These are phyloP conservation scores for Colletotrichum horii DNA, from an alignment of 2,329 filamentous ascomycete genomes.

Conservation along the genomic window DNA sequence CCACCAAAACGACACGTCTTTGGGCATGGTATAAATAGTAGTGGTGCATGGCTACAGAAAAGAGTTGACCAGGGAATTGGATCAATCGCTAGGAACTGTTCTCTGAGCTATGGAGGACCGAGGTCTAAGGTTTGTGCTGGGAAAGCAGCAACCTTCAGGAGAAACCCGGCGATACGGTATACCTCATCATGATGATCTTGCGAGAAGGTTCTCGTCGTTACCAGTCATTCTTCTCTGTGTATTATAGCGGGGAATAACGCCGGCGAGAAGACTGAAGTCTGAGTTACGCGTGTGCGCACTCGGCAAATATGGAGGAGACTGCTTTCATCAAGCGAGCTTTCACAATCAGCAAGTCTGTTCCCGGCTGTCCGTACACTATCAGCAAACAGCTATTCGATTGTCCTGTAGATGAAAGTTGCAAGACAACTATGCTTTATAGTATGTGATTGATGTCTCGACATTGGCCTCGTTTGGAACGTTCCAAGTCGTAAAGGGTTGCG, in stretches of 20 bases:
- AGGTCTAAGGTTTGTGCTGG: neutral
- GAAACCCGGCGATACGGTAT: neutral
- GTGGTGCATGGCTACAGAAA: neutral
- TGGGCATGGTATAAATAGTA: rapidly evolving
- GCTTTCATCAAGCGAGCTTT: neutral
- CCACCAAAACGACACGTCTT: neutral
- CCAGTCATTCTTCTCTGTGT: neutral
- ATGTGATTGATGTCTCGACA: rapidly evolving
- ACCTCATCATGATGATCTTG: neutral
- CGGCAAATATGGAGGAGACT: rapidly evolving
- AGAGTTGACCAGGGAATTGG: neutral
- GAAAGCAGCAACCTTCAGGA: neutral
- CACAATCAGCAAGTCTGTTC: neutral
- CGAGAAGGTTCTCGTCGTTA: neutral
- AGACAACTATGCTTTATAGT: neutral
- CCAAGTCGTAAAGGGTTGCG: neutral
- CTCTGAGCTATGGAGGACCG: neutral
- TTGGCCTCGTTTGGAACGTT: neutral
- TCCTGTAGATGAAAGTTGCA: rapidly evolving
- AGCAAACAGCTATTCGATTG: too few relatives aligned
- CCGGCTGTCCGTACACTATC: too few relatives aligned
- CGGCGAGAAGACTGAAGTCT: neutral
- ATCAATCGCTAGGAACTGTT: neutral
- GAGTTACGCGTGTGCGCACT: neutral
- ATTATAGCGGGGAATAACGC: neutral